Conservation (phyloP, 805 yeast species). For the Yarrowia osloensis region DNA sequence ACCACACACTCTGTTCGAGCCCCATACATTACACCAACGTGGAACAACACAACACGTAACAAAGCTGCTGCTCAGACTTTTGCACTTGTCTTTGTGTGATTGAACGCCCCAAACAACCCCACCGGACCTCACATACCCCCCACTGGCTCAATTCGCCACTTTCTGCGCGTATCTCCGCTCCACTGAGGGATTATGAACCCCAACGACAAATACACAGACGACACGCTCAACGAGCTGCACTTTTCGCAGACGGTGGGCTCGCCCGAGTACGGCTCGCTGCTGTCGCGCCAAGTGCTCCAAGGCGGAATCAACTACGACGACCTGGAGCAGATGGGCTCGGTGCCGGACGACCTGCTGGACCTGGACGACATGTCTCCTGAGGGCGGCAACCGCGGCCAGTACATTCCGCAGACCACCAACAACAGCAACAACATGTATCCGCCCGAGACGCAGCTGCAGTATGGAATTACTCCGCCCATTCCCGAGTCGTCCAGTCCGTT, state of each 20-base stretch:
- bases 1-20: background rate
- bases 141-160: too few relatives aligned
- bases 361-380: slow-evolving; percentile 34
- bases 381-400: slow-evolving; percentile 32
- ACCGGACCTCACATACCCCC: background rate
- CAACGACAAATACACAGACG: slow-evolving; percentile 30
- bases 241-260: slow-evolving; percentile 29
- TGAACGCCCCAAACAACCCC: background rate
- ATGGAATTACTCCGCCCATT: slow-evolving; percentile 38
- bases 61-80: too few relatives aligned
- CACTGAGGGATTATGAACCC: slow-evolving; percentile 28
- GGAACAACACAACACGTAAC: too few relatives aligned
- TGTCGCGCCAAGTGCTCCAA: slow-evolving; percentile 20
- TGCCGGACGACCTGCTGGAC: slow-evolving; percentile 37
- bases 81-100: too few relatives aligned
- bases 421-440: slow-evolving; percentile 2
- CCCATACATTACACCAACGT: background rate
- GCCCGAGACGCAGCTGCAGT: slow-evolving; percentile 25
- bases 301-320: slow-evolving; percentile 30
- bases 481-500: slow-evolving; percentile 40
- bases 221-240: slow-evolving; percentile 29
- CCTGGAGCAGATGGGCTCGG: slow-evolving; percentile 9
- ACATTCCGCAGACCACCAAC: background rate
- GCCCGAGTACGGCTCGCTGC: slow-evolving; percentile 26
- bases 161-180: background rate